Evolutionary conservation across 2,329 filamentous ascomycete genomes (phyloP), one percentile per base, ranked within the genome.

Genomic region (Aspergillus tamarii): DNA sequence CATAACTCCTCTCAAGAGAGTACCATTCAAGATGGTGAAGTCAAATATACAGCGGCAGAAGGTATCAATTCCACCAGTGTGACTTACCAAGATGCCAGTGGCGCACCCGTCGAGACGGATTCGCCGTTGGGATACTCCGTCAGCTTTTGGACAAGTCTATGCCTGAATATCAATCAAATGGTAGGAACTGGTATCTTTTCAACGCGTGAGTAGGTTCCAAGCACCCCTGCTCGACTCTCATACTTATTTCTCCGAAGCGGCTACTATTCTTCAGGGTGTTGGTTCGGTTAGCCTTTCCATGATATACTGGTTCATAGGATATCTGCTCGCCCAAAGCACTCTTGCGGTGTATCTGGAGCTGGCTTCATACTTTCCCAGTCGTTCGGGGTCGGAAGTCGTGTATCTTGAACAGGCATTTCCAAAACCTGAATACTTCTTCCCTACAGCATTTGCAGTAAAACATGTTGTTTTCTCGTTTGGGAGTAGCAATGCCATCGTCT

Each of bases 281-380:
- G 52, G 52, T 7, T 54, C 52, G 21, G 30, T 54, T 9, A 30
- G 52, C 2, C 52, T 54, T 54, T 54, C 52, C 8, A 54, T 54
- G 52, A 36, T 54, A 19, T 54, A 54, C 52, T 54, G 52, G 52
- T 54, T 54, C 5, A 54, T 54, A 36, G 52, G 52, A 34, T 54
- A 54, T 23, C 52, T 54, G 32, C 52, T 54, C 10, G 28, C 52
- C 32, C 9, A 54, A 3, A 54, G 52, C 30, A 54, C 52, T 0
- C 28, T 54, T 6, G 28, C 52, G 21, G 12, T 54, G 16, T 54
- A 54, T n/a, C 14, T 54, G 30, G 52, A 54, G 14, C 30, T 54
- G 10, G 52, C 52, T 1, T 54, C 52, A 12, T 54, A 54, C 21
- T 54, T 54, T 30, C 52, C 52, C n/a, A 54, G 52, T 54, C 52